phyloP scores from a whole-genome alignment of 768 basidiomycete species.

The Rhodotorula kratochvilovae region DNA sequence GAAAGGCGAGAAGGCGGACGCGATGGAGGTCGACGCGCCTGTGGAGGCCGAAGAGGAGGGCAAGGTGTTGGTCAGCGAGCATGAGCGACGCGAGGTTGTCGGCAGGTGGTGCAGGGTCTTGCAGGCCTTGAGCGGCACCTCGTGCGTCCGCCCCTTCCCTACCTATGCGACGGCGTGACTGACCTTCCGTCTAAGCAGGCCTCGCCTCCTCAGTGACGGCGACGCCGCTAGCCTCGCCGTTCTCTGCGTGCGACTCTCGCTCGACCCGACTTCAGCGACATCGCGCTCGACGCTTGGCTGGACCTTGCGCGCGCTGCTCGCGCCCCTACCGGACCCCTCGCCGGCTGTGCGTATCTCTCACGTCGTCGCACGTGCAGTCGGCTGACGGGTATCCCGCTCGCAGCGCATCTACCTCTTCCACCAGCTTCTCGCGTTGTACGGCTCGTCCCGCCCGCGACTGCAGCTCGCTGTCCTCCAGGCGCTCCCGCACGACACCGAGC shows the following conservation, averaged over 20 bases:
- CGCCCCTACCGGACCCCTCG: neutral
- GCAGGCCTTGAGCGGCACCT: neutral
- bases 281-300: neutral
- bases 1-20: neutral
- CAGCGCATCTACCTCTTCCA: constrained; percentile 1
- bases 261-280: constrained; percentile 6
- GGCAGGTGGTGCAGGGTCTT: constrained; percentile 14
- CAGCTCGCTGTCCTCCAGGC: constrained; percentile 12
- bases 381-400: too few species aligned
- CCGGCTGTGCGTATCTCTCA: neutral
- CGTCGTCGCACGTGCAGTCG: neutral
- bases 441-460: neutral
- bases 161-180: neutral
- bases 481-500: constrained; percentile 1
- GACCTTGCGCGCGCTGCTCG: neutral
- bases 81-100: neutral
- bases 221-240: neutral
- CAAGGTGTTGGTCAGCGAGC: neutral
- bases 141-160: neutral
- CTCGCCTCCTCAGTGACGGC: neutral
- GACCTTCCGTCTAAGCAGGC: neutral
- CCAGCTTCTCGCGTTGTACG: neutral
- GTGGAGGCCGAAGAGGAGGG: neutral
- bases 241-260: constrained; percentile 3
- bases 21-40: neutral